These are phyloP conservation scores for Arachis hypogaea DNA, from an alignment of 306 rosid species.

Conservation along the genomic window DNA sequence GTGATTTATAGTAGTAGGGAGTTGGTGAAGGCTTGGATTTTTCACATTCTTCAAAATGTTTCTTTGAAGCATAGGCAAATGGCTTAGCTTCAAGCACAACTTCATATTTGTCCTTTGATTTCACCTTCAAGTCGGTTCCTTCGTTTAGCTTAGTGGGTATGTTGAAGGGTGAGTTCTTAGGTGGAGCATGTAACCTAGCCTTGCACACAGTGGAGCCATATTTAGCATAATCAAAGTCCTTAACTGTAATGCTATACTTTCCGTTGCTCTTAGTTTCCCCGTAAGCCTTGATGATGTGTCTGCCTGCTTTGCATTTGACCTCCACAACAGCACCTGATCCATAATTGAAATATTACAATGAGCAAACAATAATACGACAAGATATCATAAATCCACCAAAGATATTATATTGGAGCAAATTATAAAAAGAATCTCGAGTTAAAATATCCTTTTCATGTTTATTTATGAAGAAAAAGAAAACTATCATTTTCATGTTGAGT, in stretches of 20 bases:
- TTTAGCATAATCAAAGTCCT: slow-evolving; percentile 65
- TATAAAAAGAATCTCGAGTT: not conserved
- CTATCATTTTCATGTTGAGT: not conserved
- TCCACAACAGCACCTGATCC: slow-evolving; percentile 76
- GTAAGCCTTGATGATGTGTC: slow-evolving; percentile 61
- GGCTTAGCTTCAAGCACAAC: slow-evolving; percentile 76
- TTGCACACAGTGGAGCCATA: slow-evolving; percentile 70
- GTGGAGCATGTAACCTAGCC: slow-evolving; percentile 80
- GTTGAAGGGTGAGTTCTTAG: slow-evolving; percentile 73
- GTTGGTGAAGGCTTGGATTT: slow-evolving; percentile 68
- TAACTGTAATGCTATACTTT: slow-evolving; percentile 62
- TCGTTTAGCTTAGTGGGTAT: slow-evolving; percentile 66
- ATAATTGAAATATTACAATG: not conserved
- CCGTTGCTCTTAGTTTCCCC: slow-evolving; percentile 87
- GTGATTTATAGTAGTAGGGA: slow-evolving; percentile 61
- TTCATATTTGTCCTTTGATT: slow-evolving; percentile 72
- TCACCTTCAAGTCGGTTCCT: slow-evolving; percentile 67
- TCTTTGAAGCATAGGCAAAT: slow-evolving; percentile 87
- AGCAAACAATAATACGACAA: not conserved
- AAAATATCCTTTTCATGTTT: slow-evolving; percentile 4
- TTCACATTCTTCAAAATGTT: slow-evolving; percentile 62
- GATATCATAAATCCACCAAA: not conserved
- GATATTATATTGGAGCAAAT: not conserved
- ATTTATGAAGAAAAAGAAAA: not conserved
- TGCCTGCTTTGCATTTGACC: slow-evolving; percentile 74